A percentile compares a stretch with the other conserved stretches of the same genome.
phyloP scores from a whole-genome alignment of 352 stramenopile species.

The Aphanomyces cochlioides region DNA sequence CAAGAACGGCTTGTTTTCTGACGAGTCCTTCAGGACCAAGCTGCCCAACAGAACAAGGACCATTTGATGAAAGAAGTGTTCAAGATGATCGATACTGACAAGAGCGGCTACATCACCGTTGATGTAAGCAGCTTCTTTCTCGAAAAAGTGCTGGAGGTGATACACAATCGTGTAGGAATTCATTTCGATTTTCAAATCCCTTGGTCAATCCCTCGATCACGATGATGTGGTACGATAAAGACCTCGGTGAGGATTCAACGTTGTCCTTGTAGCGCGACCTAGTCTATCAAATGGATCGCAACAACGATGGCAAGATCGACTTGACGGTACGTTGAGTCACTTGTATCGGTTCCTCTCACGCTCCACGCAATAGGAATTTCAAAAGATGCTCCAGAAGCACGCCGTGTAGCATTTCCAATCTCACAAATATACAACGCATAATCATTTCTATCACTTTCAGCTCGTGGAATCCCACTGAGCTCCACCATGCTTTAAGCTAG shows the following conservation, averaged over 20 bases:
- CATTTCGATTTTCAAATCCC: conserved; percentile 63
- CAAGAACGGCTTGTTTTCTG: background rate
- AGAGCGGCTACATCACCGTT: conserved; percentile 60
- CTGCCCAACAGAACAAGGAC: conserved; percentile 46
- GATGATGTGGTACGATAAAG: conserved; percentile 43
- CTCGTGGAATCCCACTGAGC: too few relatives aligned
- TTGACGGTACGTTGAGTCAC: conserved; percentile 34
- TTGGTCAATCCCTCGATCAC: conserved; percentile 64
- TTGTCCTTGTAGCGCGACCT: conserved; percentile 41
- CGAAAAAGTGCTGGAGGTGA: background rate
- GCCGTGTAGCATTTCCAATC: conserved; percentile 39
- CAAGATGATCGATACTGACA: conserved; percentile 60
- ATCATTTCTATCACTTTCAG: too few relatives aligned
- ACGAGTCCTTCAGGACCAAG: background rate
- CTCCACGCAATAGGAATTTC: conserved; percentile 41
- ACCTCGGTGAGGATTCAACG: background rate
- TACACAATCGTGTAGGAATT: conserved; percentile 39
- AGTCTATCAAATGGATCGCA: conserved; percentile 70
- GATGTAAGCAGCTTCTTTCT: conserved; percentile 32
- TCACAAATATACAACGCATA: too few relatives aligned
- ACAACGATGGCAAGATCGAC: conserved; percentile 72
- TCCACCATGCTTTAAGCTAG: too few relatives aligned
- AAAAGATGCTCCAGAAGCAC: conserved; percentile 69
- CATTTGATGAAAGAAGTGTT: conserved; percentile 67
- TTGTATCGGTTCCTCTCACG: background rate